phyloP scores from a whole-genome alignment of 768 basidiomycete genomes.

The Mycena chlorophos region DNA sequence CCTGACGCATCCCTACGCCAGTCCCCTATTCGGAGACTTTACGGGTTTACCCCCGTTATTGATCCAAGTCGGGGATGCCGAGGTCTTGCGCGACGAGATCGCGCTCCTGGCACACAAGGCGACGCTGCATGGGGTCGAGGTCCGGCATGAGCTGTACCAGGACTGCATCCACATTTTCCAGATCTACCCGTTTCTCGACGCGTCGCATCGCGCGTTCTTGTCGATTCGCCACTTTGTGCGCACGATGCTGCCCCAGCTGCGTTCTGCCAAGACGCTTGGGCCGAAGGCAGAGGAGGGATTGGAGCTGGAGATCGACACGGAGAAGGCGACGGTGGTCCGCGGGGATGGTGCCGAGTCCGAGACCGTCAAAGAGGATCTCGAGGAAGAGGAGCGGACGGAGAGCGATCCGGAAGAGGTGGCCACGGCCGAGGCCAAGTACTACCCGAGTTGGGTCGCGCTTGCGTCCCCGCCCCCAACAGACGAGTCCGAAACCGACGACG shows the following conservation, averaged over 20 bases:
- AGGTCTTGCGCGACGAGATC: constrained; percentile 93
- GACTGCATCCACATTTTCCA: constrained; percentile 95
- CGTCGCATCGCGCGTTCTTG: constrained; percentile 63
- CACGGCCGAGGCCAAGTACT: constrained; percentile 28
- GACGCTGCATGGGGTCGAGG: constrained; percentile 77
- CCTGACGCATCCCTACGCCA: constrained; percentile 94
- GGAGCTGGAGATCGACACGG: constrained; percentile 70
- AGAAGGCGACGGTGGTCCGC: constrained; percentile 64
- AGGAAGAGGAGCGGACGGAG: constrained; percentile 32
- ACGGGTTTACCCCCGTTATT: constrained; percentile 84
- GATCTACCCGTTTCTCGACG: constrained; percentile 75
- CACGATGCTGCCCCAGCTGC: constrained; percentile 53
- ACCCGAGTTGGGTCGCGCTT: constrained; percentile 53
- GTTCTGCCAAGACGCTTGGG: constrained; percentile 54
- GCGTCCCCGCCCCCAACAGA: constrained; percentile 22
- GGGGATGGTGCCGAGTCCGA: constrained; percentile 69
- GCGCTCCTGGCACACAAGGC: constrained; percentile 93
- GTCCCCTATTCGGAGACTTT: constrained; percentile 91
- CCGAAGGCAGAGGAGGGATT: constrained; percentile 57
- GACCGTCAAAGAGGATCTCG: constrained; percentile 40
- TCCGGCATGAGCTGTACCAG: constrained; percentile 86
- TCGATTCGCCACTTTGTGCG: constrained; percentile 73
- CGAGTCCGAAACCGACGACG: constrained; percentile 19
- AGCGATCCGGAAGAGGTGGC: constrained; percentile 36
- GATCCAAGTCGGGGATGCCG: constrained; percentile 90